A percentile compares a stretch with the other conserved stretches of the same genome.
Evolutionary conservation across 352 stramenopile species (phyloP).

Genomic region (Pythium plurisporium): DNA sequence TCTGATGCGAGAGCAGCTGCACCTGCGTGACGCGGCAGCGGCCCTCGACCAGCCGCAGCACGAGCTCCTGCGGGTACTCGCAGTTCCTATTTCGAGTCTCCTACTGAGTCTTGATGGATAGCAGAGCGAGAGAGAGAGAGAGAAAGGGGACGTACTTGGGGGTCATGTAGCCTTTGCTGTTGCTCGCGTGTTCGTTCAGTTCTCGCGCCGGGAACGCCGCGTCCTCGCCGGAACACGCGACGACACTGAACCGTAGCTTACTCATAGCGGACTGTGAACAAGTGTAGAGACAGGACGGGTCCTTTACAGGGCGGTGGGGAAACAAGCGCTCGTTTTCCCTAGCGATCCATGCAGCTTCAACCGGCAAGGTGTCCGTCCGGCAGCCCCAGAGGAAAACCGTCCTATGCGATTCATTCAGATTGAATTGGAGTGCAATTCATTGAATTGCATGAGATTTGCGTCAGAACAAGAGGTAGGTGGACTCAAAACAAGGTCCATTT

Average conservation of each 20-base stretch:
- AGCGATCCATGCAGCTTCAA: slow-evolving; percentile 8
- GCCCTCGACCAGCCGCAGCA: slow-evolving; percentile 74
- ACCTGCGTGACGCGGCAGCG: slow-evolving; percentile 72
- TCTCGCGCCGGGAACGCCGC: slow-evolving; percentile 74
- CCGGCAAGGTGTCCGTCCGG: background rate
- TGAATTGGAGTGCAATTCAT: slow-evolving; percentile 5
- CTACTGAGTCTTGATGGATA: background rate
- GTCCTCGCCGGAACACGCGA: slow-evolving; percentile 85
- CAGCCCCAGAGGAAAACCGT: too few species aligned
- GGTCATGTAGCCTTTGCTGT: slow-evolving; percentile 72
- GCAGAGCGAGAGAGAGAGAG: background rate
- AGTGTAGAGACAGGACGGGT: too few species aligned
- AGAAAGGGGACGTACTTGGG: slow-evolving; percentile 38
- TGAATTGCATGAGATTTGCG: background rate
- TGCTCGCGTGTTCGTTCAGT: slow-evolving; percentile 74
- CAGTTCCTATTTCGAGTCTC: slow-evolving; percentile 64
- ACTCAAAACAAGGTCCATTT: background rate
- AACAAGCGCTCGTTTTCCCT: too few species aligned
- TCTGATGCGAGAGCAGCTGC: slow-evolving; percentile 91
- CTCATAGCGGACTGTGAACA: too few species aligned
- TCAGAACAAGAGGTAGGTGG: background rate
- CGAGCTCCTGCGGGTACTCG: slow-evolving; percentile 92
- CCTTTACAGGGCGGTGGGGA: background rate
- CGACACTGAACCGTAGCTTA: slow-evolving; percentile 84
- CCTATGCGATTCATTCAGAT: slow-evolving; percentile 3